Base-by-base conservation (phyloP, 2,329 filamentous ascomycete genomes). In the Colletotrichum somersetense region DNA sequence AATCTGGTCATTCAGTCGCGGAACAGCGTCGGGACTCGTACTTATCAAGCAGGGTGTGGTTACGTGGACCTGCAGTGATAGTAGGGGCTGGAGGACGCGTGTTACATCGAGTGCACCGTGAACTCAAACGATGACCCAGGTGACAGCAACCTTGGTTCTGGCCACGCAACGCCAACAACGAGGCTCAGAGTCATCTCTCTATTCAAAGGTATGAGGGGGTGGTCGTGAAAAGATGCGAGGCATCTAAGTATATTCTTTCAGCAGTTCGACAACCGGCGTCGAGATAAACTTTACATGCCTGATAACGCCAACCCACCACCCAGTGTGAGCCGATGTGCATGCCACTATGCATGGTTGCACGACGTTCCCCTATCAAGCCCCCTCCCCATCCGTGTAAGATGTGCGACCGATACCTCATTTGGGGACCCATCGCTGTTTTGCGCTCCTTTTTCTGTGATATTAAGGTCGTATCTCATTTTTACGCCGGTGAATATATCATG, bases 281-380 rank as follows among this genome's bases (percentile, higher is more conserved):
- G 44, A 64, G 30, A 64, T 72, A 69, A 66, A 63, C 66, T 72
- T 67, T 59, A 23, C 33, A 53, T 58, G 23, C 40, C 40, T 67
- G 33, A 52, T 40, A 42, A 46, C 26, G 56, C 46, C 16, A 33
- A 11, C 44, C 58, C 53, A 44, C 58, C 52, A 68, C 18, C 53
- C 40, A 6, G 2, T 46, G 63, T 56, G 44, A 57, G 50, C 44
- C 16, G 30, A 59, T 14, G 38, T 69, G 64, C 65, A 71, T 58
- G 38, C 38, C 26, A 12, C 14, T 30, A 57, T 33, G 44, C 58
- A 33, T 52, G 20, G 18, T 40, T 50, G 35, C 48, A 35, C 33
- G 38, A 38, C 35, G 20, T 58, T 46, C 23, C 42, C 52, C 58
- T n/a, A 52, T 20, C 48, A 20, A 30, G 48, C 6, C 12, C 35